phyloP scores from a whole-genome alignment of 306 rosid species.

The Heteromeles arbutifolia region DNA sequence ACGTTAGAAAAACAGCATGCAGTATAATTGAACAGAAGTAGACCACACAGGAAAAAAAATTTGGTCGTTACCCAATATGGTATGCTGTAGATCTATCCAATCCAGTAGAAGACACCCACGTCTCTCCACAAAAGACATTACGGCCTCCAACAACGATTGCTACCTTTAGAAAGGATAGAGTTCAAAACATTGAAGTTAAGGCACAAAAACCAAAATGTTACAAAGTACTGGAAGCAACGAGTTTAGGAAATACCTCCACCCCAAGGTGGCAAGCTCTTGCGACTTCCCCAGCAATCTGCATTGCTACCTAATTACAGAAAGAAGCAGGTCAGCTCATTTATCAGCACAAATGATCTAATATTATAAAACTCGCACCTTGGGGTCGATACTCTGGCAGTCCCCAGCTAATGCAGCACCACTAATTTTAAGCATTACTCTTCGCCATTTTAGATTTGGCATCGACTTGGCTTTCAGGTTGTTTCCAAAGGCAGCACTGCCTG shows the following conservation, averaged over 20 bases:
- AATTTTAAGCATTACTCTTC: constrained; percentile 37
- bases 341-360: background rate
- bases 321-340: constrained; percentile 24
- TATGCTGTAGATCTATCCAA: constrained; percentile 35
- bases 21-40: background rate
- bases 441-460: constrained; percentile 32
- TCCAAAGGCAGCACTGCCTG: constrained; percentile 15
- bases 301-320: constrained; percentile 37
- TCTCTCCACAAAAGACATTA: constrained; percentile 34
- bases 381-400: constrained; percentile 41
- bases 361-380: constrained; percentile 25
- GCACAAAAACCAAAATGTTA: background rate
- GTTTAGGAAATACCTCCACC: constrained; percentile 25
- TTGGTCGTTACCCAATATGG: constrained; percentile 32
- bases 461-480: constrained; percentile 24
- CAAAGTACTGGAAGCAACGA: background rate
- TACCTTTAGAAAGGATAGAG: constrained; percentile 12
- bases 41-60: background rate
- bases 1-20: constrained; percentile 9
- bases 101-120: constrained; percentile 34
- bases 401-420: constrained; percentile 45
- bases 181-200: background rate
- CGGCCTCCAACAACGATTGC: constrained; percentile 40
- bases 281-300: constrained; percentile 47
- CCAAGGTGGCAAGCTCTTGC: constrained; percentile 36